Evolutionary conservation across 1,284 basidiomycete genomes (phyloP), one percentile per base, ranked within the genome.

Genomic region (Chalciporus sp.): DNA sequence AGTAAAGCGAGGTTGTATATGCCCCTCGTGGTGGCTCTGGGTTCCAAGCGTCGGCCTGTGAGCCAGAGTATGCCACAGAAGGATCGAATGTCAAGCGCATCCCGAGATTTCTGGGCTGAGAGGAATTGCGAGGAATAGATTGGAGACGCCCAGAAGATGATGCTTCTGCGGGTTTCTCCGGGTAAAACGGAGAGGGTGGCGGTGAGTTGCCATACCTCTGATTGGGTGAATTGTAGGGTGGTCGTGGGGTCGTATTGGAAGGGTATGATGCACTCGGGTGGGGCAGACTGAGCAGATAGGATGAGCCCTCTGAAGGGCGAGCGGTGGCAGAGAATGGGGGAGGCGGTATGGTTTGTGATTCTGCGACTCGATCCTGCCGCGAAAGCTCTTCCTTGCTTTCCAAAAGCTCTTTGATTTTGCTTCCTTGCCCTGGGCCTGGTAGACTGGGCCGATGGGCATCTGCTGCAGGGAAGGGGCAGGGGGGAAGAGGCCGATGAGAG

Each of bases 1-100:
- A 84, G 71, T 88, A 87, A 37, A 87, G 77, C 3, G 82, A 73
- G 33, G 74, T 62, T 2, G 80, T 69, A 55, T 73, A 64, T 2
- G 64, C 50, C n/a, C 53, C 55, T 41, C 56, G 61, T 17, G 57
- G 61, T 19, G 50, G 35, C 29, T 17, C 39, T 40, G 35, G 11
- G 35, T 40, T 31, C 42, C 23, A 43, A 28, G 29, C 2, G 39
- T 49, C 41, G 19, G 54, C 50, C 29, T 58, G 57, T 10, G 57
- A 52, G 20, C 56, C 65, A 20, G 58, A 63, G 59, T 85, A 84
- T 7, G 82, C 81, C 48, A 79, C 62, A 16, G 74, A 76, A 29
- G 79, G 77, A 63, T 84, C 57, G 16, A 70, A 70, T n/a, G 47
- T 20, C 46, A 73, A 7, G 33, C 51, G 66, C 33, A 45, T 42